Evolutionary conservation across 2,329 filamentous ascomycete species (phyloP), one percentile per base, ranked within the genome.

Genomic region (Aplosporella prunicola): DNA sequence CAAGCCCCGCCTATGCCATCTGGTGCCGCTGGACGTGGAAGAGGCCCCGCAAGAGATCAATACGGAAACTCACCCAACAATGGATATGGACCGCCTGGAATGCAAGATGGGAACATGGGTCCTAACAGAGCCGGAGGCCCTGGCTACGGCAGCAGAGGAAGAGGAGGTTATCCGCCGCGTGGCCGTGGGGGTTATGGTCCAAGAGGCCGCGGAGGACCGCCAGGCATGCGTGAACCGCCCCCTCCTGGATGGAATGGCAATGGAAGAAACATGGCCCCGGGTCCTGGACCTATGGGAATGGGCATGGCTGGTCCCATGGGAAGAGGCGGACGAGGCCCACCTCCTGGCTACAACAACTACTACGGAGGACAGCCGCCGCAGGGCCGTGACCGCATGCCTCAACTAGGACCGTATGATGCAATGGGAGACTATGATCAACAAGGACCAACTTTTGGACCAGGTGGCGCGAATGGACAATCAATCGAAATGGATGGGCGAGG

Each of bases 401-500:
- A 57, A 14, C 58, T 56, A 9, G 43, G 38, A 5, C 22, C 51
- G 3, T 66, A 67, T 40, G 57, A 53, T n/a, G 35, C 41, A 25
- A 42, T 47, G 4, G 13, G 17, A 18, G 25, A 40, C 24, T 60
- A 56, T 44, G 50, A 40, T 50, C 64, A 45, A 41, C 60, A 59
- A 32, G 59, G 61, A 7, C 51, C 59, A 35, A 64, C 66, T 2
- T 40, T 71, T 71, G 46, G 36, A 39, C 32, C 30, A 22, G 30
- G 38, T 26, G 30, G 16, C 24, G 51, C 60, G 10, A 64, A 78
- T 9, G 78, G 78, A 8, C 79, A 80, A 51, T 77, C 81, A 3
- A 73, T 87, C 36, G 86, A 91, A 56, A 88, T 93, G 83, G 80
- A 88, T 55, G 78, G 80, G 22, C 67, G 69, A 32, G 50, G 42